A percentile compares a stretch with the other conserved stretches of the same genome.
phyloP scores from a whole-genome alignment of 1,284 basidiomycete species.

The Malassezia furfur region DNA sequence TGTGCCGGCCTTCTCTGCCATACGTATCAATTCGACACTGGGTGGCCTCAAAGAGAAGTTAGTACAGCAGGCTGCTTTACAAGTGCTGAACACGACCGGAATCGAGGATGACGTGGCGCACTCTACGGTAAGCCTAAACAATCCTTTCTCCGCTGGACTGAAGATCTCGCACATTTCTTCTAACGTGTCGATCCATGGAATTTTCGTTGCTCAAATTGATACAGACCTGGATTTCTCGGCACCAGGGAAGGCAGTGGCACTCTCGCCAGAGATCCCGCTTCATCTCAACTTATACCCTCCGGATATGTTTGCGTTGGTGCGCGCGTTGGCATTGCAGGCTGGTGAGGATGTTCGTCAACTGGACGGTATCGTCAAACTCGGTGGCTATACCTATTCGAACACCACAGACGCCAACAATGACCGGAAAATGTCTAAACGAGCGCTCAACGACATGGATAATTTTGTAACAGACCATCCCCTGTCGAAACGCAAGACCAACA shows the following conservation, averaged over 20 bases:
- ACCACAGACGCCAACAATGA: conserved; percentile 1
- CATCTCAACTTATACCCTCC: conserved; percentile 64
- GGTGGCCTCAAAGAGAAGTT: conserved; percentile 59
- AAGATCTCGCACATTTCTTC: conserved; percentile 60
- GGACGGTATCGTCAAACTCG: conserved; percentile 62
- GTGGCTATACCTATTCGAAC: conserved; percentile 54
- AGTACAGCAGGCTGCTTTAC: conserved; percentile 55
- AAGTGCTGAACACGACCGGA: conserved; percentile 63
- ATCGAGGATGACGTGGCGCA: conserved; percentile 59
- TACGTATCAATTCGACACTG: conserved; percentile 57
- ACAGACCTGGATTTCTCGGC: conserved; percentile 56
- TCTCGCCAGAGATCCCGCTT: conserved; percentile 58
- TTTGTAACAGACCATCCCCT: neutral
- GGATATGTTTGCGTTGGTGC: conserved; percentile 63
- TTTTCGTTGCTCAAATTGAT: conserved; percentile 60
- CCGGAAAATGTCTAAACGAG: conserved; percentile 8
- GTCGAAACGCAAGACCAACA: conserved; percentile 37
- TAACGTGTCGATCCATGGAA: conserved; percentile 59
- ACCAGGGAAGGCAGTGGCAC: conserved; percentile 55
- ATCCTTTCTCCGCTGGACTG: conserved; percentile 62
- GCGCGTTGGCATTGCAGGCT: conserved; percentile 59
- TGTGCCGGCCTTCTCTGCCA: conserved; percentile 57
- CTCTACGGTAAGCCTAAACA: conserved; percentile 60
- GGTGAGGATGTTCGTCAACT: conserved; percentile 58
- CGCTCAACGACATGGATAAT: too few species aligned